phyloP scores from a whole-genome alignment of 192 early-diverging fungal species.

The Backusella psychrophila region DNA sequence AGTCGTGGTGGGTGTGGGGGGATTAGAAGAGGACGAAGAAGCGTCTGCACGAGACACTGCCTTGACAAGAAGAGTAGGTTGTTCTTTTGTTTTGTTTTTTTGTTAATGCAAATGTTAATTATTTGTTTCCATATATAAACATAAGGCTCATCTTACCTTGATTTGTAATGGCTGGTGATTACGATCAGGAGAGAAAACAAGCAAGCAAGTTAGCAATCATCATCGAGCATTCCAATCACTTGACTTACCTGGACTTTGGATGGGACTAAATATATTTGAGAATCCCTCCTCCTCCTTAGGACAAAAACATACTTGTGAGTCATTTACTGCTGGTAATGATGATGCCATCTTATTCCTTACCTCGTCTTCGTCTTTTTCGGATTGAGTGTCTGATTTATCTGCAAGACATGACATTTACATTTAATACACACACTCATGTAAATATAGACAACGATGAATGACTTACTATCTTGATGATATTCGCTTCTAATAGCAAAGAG shows the following conservation, averaged over 20 bases:
- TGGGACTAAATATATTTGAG: background rate
- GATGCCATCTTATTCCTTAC: background rate
- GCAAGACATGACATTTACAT: no score
- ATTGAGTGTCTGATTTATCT: slow-evolving; percentile 8
- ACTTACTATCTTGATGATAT: slow-evolving; percentile 38
- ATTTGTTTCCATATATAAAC: background rate
- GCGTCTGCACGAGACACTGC: background rate
- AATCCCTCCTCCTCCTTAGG: background rate
- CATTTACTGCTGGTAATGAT: no score
- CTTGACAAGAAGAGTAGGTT: background rate
- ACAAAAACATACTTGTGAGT: background rate
- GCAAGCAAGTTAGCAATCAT: background rate
- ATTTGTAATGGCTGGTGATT: background rate
- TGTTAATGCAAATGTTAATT: background rate
- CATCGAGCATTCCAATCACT: background rate
- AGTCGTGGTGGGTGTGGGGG: background rate
- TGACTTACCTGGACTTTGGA: background rate
- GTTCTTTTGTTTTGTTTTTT: background rate
- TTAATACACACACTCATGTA: background rate
- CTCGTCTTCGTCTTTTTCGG: background rate
- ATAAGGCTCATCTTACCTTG: background rate
- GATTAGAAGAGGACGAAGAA: background rate
- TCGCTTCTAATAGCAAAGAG: slow-evolving; percentile 81
- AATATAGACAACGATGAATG: background rate
- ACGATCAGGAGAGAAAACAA: background rate